These are phyloP conservation scores for Exobasidium cylindrosporum DNA, from an alignment of 1,284 basidiomycete genomes.

Conservation along the genomic window DNA sequence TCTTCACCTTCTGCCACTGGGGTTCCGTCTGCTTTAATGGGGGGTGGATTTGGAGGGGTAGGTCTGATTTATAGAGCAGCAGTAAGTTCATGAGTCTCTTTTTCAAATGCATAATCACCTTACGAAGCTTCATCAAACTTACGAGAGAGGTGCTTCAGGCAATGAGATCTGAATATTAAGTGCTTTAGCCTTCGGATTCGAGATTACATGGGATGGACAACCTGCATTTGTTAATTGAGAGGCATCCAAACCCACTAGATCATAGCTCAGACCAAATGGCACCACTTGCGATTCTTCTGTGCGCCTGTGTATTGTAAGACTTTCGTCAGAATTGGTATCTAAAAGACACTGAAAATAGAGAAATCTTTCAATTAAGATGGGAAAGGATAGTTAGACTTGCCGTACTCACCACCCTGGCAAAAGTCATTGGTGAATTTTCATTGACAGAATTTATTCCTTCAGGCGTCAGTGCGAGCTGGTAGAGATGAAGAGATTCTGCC, in stretches of 20 bases:
- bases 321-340: not conserved
- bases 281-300: not conserved
- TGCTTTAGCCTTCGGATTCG: not conserved
- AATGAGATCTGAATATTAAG: not conserved
- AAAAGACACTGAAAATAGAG: conserved; percentile 7
- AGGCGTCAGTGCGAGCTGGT: conserved; percentile 7
- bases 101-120: not conserved
- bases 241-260: not conserved
- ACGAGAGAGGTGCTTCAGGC: conserved; percentile 1
- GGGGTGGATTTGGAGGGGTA: not conserved
- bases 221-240: not conserved
- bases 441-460: not conserved
- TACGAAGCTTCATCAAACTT: too few relatives aligned
- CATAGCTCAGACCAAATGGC: not conserved
- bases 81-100: not conserved
- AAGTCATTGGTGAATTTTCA: conserved; percentile 7
- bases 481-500: not conserved
- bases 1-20: conserved; percentile 7
- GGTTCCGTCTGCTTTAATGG: conserved; percentile 9
- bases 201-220: not conserved
- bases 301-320: not conserved
- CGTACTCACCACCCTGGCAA: conserved; percentile 10
- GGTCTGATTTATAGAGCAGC: too few relatives aligned
- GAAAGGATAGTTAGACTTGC: too few relatives aligned
- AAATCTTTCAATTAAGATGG: too few relatives aligned